Evolutionary conservation across 169 alveolate species (phyloP), one percentile per base, ranked within the genome.

Genomic region (Cryptosporidium canis): DNA sequence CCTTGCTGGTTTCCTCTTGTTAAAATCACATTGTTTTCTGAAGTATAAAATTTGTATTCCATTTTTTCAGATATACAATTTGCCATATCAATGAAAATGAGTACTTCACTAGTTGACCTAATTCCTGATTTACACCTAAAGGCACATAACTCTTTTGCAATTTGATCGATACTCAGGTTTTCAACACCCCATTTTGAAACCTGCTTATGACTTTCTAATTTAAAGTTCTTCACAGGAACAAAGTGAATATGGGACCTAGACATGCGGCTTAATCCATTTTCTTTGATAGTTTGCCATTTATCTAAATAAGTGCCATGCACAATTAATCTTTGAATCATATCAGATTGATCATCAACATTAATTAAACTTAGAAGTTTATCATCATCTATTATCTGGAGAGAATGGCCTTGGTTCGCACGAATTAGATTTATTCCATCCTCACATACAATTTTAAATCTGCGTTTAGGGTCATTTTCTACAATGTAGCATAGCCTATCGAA

Each of bases 391-490:
- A 77, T 58, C 6, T 33, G 27, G 24, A 77, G 33, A 27, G 87
- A 77, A 77, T 77, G 87, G n/a, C 87, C 87, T 45, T 77, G 87
- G 71, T 77, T 77, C 4, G 87, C 87, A 55, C 87, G 65, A 58
- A 77, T 58, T 5, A 41, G 9, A 16, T 33, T 18, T 12, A 27
- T 55, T 14, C 47, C 87, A 35, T 44, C 51, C n/a, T 58, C 72
- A 9, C n/a, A 1, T 43, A 55, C 29, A 9, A 77, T 14, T 44
- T 18, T 41, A 29, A 58, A 77, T 43, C 87, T 55, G 18, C 64
- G 29, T 41, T 77, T 77, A 24, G 41, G 11, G 37, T 77, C 87
- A 44, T 55, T 35, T 16, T 77, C 63, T 12, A 77, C 87, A 43
- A 77, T 58, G 9, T 33, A 21, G 18, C 1, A n/a, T 12, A 77